Evolutionary conservation across 345 rosid genomes (phyloP).

Genomic region (Excoecaria agallocha): DNA sequence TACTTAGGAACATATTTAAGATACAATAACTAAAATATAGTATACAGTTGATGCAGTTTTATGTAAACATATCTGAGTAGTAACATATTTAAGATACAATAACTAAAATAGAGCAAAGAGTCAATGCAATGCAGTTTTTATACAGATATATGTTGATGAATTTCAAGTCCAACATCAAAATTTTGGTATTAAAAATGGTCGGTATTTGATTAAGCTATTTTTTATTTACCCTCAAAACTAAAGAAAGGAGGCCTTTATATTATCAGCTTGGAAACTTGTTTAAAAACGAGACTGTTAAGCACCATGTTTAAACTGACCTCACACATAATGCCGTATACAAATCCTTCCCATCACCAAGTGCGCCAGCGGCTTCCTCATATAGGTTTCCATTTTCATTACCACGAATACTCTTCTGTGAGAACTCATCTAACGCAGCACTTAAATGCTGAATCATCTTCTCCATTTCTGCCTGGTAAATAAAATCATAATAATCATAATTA

Average conservation of each 20-base stretch:
- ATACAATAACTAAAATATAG: not conserved
- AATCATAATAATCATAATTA: not conserved
- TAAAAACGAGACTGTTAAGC: not conserved
- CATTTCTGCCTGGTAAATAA: conserved; percentile 15
- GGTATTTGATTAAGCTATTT: no score
- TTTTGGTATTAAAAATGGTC: not conserved
- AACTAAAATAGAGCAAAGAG: not conserved
- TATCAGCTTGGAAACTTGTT: not conserved
- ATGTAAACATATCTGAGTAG: no score
- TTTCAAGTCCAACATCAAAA: not conserved
- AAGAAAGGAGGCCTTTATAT: no score
- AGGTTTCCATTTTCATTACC: not conserved
- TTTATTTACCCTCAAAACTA: no score
- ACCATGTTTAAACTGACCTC: conserved; percentile 17
- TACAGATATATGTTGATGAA: not conserved
- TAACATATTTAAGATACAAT: no score
- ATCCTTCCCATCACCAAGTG: conserved; percentile 19
- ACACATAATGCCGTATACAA: conserved; percentile 11
- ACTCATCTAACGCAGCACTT: conserved; percentile 10
- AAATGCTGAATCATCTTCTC: conserved; percentile 11
- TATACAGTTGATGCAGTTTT: not conserved
- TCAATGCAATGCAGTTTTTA: conserved; percentile 36
- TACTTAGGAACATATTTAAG: not conserved
- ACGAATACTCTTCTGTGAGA: not conserved
- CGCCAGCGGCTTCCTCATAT: not conserved